Conservation (phyloP, 495 filamentous ascomycete species). For the Oidiodendron maius region DNA sequence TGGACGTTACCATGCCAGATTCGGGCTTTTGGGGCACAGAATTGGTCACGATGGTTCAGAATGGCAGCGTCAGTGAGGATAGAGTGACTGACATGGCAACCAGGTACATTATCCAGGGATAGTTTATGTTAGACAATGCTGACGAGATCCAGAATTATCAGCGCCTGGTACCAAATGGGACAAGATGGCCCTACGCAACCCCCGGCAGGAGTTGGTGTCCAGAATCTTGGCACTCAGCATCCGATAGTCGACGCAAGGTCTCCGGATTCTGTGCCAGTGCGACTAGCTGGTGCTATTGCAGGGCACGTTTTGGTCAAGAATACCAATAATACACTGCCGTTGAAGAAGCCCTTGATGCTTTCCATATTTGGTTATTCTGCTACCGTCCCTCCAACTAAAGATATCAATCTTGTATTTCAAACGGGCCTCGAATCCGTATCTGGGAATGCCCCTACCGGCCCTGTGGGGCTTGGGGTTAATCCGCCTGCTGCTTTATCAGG, state of each 20-base stretch:
- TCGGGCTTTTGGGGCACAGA: slow-evolving; percentile 21
- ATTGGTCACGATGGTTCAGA: slow-evolving; percentile 83
- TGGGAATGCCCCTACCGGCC: neutral
- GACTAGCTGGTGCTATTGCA: slow-evolving; percentile 52
- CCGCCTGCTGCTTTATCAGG: slow-evolving; percentile 39
- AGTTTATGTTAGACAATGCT: slow-evolving; percentile 25
- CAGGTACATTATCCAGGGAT: slow-evolving; percentile 21
- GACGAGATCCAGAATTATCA: slow-evolving; percentile 36
- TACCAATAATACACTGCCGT: slow-evolving; percentile 60
- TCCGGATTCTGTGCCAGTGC: slow-evolving; percentile 26
- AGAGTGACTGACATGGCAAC: slow-evolving; percentile 83
- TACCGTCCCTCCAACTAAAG: slow-evolving; percentile 28
- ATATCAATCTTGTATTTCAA: neutral
- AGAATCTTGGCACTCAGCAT: slow-evolving; percentile 48
- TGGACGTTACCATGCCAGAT: neutral
- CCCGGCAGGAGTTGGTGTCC: slow-evolving; percentile 35
- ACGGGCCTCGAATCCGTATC: neutral
- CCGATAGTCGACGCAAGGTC: slow-evolving; percentile 41
- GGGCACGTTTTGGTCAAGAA: slow-evolving; percentile 98
- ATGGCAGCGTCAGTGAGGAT: slow-evolving; percentile 87
- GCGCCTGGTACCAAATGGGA: slow-evolving; percentile 48
- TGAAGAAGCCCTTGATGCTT: slow-evolving; percentile 68
- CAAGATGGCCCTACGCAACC: slow-evolving; percentile 27
- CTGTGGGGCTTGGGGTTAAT: neutral
- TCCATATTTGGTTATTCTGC: slow-evolving; percentile 83